Evolutionary conservation across 495 filamentous ascomycete species (phyloP).

Genomic region (Oleoguttula mirabilis): DNA sequence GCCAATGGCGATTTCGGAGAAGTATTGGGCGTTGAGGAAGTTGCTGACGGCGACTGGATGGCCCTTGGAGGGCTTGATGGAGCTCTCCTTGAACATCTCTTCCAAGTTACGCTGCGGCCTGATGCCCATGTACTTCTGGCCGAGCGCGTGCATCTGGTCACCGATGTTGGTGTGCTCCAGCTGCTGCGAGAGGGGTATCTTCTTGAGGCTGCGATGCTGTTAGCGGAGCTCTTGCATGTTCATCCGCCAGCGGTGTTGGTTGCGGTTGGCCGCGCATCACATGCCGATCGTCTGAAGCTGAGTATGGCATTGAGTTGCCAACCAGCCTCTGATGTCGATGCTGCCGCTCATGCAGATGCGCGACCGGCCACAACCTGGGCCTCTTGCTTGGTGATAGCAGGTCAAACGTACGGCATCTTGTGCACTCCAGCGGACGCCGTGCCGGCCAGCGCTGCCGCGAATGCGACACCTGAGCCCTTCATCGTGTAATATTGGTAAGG

Average conservation of each 20-base stretch:
- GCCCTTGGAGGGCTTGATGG: constrained; percentile 50
- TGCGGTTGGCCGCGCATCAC: constrained; percentile 45
- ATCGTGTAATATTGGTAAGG: no score
- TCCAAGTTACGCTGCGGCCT: constrained; percentile 56
- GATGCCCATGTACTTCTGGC: constrained; percentile 88
- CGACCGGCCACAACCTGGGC: background rate
- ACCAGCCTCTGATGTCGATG: no score
- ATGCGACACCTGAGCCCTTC: constrained; percentile 1
- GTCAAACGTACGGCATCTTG: constrained; percentile 10
- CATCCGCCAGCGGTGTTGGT: no score
- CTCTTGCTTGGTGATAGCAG: no score
- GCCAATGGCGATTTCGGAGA: constrained; percentile 89
- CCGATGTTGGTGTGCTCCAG: constrained; percentile 69
- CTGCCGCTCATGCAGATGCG: no score
- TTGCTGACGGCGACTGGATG: constrained; percentile 88
- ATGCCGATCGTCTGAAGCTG: background rate
- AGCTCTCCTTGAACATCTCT: constrained; percentile 65
- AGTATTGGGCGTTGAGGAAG: constrained; percentile 99
- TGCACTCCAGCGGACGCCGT: constrained; percentile 13
- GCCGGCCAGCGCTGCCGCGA: constrained; percentile 11
- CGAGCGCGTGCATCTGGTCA: constrained; percentile 64
- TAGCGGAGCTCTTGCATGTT: background rate
- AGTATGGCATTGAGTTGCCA: no score
- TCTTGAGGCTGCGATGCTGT: constrained; percentile 48
- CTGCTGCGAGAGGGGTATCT: constrained; percentile 84